These are phyloP conservation scores for Melanogaster broomeanus DNA, from an alignment of 768 basidiomycete species.

Conservation along the genomic window DNA sequence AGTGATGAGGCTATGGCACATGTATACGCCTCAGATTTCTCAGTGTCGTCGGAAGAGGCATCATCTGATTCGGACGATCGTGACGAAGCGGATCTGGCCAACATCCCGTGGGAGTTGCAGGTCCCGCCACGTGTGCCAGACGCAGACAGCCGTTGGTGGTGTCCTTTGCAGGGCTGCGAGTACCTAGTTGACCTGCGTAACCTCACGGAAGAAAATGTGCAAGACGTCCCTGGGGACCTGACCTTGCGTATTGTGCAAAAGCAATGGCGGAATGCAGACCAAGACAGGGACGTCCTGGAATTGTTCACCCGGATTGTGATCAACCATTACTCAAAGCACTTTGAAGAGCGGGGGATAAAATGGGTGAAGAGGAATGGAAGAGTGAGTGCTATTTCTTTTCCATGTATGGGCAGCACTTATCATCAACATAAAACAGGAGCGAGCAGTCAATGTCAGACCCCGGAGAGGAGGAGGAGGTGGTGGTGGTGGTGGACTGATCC, in stretches of 20 bases:
- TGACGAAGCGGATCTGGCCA: conserved; percentile 24
- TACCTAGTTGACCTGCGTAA: conserved; percentile 49
- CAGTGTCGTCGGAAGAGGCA: conserved; percentile 47
- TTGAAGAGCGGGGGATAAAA: conserved; percentile 19
- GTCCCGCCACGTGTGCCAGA: conserved; percentile 41
- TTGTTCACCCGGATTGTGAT: conserved; percentile 28
- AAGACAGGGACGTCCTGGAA: conserved; percentile 24
- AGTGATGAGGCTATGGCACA: conserved; percentile 24
- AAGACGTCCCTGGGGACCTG: conserved; percentile 21
- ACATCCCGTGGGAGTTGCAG: conserved; percentile 39
- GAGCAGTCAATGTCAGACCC: conserved; percentile 9
- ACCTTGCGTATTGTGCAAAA: conserved; percentile 28
- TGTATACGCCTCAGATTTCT: conserved; percentile 60
- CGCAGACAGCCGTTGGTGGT: conserved; percentile 54
- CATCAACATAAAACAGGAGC: conserved; percentile 5
- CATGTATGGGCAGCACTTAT: background rate
- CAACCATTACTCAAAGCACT: conserved; percentile 28
- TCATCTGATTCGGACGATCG: conserved; percentile 39
- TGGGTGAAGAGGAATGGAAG: conserved; percentile 15
- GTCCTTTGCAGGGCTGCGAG: conserved; percentile 44
- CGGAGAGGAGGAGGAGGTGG: background rate
- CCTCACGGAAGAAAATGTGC: conserved; percentile 35
- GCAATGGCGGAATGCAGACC: conserved; percentile 38
- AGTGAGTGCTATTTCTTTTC: conserved; percentile 7
- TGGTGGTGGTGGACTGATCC: conserved; percentile 3